These are phyloP conservation scores for Aspergillus aculeatus DNA, from an alignment of 2,329 filamentous ascomycete species.

Conservation along the genomic window DNA sequence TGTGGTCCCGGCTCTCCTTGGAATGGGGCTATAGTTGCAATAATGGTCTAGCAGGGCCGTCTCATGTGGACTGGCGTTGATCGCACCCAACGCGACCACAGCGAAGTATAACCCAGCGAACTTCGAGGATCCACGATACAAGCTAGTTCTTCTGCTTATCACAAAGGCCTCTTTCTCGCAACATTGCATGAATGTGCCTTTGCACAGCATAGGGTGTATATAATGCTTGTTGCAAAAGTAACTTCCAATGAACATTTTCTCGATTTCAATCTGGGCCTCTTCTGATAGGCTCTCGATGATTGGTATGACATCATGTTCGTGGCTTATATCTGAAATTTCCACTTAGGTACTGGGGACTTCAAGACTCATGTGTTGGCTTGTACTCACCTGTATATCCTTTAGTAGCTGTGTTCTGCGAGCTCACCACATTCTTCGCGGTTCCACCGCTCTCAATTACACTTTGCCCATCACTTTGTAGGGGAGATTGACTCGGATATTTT, in stretches of 20 bases:
- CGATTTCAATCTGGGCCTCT: slow-evolving; percentile 23
- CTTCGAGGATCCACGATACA: slow-evolving; percentile 11
- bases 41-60: slow-evolving; percentile 24
- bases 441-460: not conserved
- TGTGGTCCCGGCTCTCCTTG: not conserved
- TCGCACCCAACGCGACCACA: slow-evolving; percentile 30
- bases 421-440: not conserved
- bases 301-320: slow-evolving; percentile 6
- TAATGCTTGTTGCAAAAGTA: slow-evolving; percentile 30
- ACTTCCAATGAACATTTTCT: slow-evolving; percentile 27
- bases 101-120: slow-evolving; percentile 30
- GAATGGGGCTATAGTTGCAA: slow-evolving; percentile 9
- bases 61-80: slow-evolving; percentile 26
- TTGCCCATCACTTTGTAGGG: slow-evolving; percentile 1
- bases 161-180: slow-evolving; percentile 24
- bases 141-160: slow-evolving; percentile 6
- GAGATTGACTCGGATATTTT: slow-evolving; percentile 15
- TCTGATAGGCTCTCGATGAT: slow-evolving; percentile 9
- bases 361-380: not conserved
- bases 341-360: not conserved
- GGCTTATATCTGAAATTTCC: not conserved
- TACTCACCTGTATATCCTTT: slow-evolving; percentile 5
- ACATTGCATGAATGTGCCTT: slow-evolving; percentile 21
- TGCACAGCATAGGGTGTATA: slow-evolving; percentile 26
- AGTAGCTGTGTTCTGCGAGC: not conserved